Evolutionary conservation across 2,329 filamentous ascomycete species (phyloP).

Genomic region (Tolypocladium guangdongense): DNA sequence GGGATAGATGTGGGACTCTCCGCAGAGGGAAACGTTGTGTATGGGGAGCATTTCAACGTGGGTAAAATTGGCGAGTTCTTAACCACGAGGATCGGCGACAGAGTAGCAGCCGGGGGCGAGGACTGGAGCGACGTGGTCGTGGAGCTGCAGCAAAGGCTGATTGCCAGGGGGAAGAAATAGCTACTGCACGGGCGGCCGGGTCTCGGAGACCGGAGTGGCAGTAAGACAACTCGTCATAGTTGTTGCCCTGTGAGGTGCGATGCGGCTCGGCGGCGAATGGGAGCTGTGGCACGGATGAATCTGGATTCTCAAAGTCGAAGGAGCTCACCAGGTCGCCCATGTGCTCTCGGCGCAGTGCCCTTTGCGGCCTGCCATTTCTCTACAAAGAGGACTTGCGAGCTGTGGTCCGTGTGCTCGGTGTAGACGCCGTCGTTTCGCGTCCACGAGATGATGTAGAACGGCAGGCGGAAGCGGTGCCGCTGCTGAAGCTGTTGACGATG

Average conservation of each 20-base stretch:
- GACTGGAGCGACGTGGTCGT: constrained; percentile 44
- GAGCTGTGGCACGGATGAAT: constrained; percentile 34
- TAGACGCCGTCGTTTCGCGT: constrained; percentile 42
- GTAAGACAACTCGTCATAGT: constrained; percentile 33
- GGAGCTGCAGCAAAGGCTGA: constrained; percentile 43
- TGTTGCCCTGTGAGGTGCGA: constrained; percentile 26
- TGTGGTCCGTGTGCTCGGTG: constrained; percentile 43
- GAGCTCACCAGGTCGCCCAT: constrained; percentile 24
- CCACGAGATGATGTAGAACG: constrained; percentile 45
- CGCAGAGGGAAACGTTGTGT: constrained; percentile 52
- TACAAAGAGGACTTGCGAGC: constrained; percentile 42
- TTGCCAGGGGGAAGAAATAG: constrained; percentile 44
- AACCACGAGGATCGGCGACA: constrained; percentile 36
- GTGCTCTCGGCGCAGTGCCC: constrained; percentile 21
- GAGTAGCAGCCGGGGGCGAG: constrained; percentile 22
- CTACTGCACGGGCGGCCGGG: constrained; percentile 11
- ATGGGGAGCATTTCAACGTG: constrained; percentile 69
- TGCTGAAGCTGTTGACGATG: too few relatives aligned
- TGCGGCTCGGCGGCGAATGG: constrained; percentile 33
- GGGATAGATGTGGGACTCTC: constrained; percentile 43
- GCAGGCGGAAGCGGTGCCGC: constrained; percentile 39
- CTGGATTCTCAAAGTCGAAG: constrained; percentile 36
- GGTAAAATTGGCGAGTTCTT: constrained; percentile 67
- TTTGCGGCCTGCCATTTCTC: constrained; percentile 33
- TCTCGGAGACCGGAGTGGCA: constrained; percentile 27